Conservation (phyloP, 768 basidiomycete genomes). For the Lepiota brunneoincarnata region DNA sequence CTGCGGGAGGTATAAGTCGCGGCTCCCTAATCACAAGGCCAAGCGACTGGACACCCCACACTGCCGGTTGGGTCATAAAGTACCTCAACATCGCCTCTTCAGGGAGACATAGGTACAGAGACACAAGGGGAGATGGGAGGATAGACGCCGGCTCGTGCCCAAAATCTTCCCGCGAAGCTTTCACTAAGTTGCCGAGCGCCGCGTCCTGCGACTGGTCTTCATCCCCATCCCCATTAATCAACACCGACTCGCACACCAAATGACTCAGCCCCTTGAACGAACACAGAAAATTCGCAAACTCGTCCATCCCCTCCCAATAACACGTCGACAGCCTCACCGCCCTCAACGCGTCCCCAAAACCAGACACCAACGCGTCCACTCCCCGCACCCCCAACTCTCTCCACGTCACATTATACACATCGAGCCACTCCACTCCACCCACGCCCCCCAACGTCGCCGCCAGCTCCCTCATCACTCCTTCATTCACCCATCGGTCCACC, state of each 20-base stretch:
- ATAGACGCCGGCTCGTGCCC: background rate
- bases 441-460: background rate
- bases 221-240: slow-evolving; percentile 4
- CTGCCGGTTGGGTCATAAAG: background rate
- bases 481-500: slow-evolving; percentile 7
- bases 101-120: background rate
- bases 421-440: background rate
- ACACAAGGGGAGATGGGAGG: background rate
- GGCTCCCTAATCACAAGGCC: background rate
- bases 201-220: background rate
- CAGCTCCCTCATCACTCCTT: background rate
- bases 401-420: slow-evolving; percentile 11
- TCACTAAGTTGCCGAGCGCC: background rate
- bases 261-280: background rate
- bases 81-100: slow-evolving; percentile 7
- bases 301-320: slow-evolving; percentile 7
- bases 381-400: background rate
- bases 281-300: slow-evolving; percentile 4
- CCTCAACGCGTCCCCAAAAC: background rate
- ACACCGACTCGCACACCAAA: slow-evolving; percentile 8
- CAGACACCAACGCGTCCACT: background rate
- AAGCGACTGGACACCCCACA: background rate
- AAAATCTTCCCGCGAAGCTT: background rate
- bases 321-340: slow-evolving; percentile 7
- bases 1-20: background rate